These are phyloP conservation scores for Aspergillus novoparasiticus DNA, from an alignment of 2,329 filamentous ascomycete genomes.

Conservation along the genomic window DNA sequence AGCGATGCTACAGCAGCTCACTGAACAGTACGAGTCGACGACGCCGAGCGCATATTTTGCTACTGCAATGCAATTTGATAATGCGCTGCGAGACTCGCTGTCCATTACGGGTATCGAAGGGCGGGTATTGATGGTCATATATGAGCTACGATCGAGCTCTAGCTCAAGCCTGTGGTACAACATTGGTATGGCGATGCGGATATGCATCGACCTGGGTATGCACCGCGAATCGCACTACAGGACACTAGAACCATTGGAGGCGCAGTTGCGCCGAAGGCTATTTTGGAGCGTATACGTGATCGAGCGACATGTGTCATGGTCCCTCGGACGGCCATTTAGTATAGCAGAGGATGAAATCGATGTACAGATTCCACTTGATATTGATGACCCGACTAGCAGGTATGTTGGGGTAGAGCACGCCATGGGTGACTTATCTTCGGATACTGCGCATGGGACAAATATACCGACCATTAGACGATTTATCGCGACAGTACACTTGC, in stretches of 20 bases:
- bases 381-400: background rate
- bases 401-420: background rate
- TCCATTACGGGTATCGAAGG: constrained; percentile 24
- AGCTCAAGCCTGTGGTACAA: constrained; percentile 30
- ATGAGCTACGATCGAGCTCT: constrained; percentile 25
- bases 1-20: constrained; percentile 19
- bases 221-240: constrained; percentile 24
- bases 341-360: constrained; percentile 38
- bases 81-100: constrained; percentile 13
- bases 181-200: constrained; percentile 29
- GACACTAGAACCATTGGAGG: constrained; percentile 14
- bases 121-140: constrained; percentile 26
- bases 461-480: constrained; percentile 5
- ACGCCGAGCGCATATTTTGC: constrained; percentile 16
- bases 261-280: constrained; percentile 25
- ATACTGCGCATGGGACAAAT: background rate
- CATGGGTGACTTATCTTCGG: background rate
- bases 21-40: constrained; percentile 15
- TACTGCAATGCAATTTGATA: constrained; percentile 18
- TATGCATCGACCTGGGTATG: constrained; percentile 29
- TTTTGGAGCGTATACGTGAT: constrained; percentile 38
- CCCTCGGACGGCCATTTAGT: constrained; percentile 34
- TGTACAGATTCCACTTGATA: background rate
- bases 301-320: constrained; percentile 28
- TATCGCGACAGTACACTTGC: constrained; percentile 17